Evolutionary conservation across 2,329 filamentous ascomycete species (phyloP), one percentile per base, ranked within the genome.

Genomic region (Ceratocystis eucalypticola): DNA sequence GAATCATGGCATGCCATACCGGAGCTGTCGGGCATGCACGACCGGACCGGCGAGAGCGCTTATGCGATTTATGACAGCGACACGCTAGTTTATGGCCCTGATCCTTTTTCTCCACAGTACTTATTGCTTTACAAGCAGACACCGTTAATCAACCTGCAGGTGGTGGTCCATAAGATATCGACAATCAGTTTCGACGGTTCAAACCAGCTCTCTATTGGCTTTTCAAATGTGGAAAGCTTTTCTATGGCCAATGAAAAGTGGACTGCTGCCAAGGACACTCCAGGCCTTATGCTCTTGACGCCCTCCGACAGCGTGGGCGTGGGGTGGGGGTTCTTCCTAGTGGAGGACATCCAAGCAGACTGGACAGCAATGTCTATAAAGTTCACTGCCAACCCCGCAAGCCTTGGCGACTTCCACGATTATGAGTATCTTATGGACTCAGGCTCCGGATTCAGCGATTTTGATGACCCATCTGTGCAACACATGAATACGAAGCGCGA

Each of bases 371-470:
- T 25, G 45, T 53, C 62, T 2, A 20, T 64, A 33, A 20, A 5
- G 17, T 64, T 64, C 44, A 12, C 46, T 4, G 45, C 62, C 1
- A 55, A 46, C 20, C 62, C 46, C 3, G 46, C 28, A 0, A 64
- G 45, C 3, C 45, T 64, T 22, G 45, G 46, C 30, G 62, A 64
- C 28, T 64, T 64, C n/a, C 3, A 12, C 46, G 62, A 64, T 48
- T 64, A 64, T 48, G 62, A 64, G 15, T 64, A 64, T 28, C 28
- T 50, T 4, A 64, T 64, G 62, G 62, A 64, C 17, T 48, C 62
- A 1, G 62, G 62, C 3, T 20, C 22, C 8, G 45, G 62, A 7
- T 64, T 64, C 62, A 45, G 30, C 22, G 62, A 50, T 20, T 28
- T 64, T n/a, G 62, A 64, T 37, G 62, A 41, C 1, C 45, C 30